Percentiles rank a stretch among this genome's conserved stretches.
These are phyloP conservation scores for Trypanosoma cruzi DNA, from an alignment of 208 protist species.

Conservation along the genomic window DNA sequence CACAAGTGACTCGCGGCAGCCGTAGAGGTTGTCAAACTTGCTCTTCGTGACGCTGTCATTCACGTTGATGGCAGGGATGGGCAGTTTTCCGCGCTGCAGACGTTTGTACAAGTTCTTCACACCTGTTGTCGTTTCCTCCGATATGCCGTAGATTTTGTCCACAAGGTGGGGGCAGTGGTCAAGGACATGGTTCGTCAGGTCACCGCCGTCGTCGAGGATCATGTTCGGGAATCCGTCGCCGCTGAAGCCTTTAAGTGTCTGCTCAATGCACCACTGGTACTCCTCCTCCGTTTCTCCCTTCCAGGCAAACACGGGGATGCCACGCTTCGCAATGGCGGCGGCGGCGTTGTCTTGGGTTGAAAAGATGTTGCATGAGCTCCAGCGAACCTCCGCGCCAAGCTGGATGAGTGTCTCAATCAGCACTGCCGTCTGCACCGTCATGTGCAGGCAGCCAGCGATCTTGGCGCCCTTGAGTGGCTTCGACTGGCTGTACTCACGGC, in stretches of 20 bases:
- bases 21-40: slow-evolving; percentile 99
- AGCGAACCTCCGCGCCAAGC: slow-evolving; percentile 98
- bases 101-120: slow-evolving; percentile 99
- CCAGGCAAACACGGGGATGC: slow-evolving; percentile 98
- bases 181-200: slow-evolving; percentile 98
- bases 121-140: slow-evolving; percentile 99
- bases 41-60: slow-evolving; percentile 99
- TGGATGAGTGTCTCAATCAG: slow-evolving; percentile 99
- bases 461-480: slow-evolving; percentile 97
- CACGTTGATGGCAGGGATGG: slow-evolving; percentile 99
- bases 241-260: slow-evolving; percentile 92
- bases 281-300: slow-evolving; percentile 99
- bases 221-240: slow-evolving; percentile 94
- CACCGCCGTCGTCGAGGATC: slow-evolving; percentile 99
- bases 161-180: slow-evolving; percentile 94
- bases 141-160: slow-evolving; percentile 95
- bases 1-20: slow-evolving; percentile 98
- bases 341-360: slow-evolving; percentile 97
- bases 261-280: slow-evolving; percentile 99
- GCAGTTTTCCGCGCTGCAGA: slow-evolving; percentile 92
- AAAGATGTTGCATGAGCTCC: slow-evolving; percentile 99
- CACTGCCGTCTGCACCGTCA: slow-evolving; percentile 99
- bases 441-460: slow-evolving; percentile 99
- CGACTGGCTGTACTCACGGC: slow-evolving; percentile 84
- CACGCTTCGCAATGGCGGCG: slow-evolving; percentile 88